Base-by-base conservation (phyloP, 768 basidiomycete species). In the Xerocomellus amylosporus region DNA sequence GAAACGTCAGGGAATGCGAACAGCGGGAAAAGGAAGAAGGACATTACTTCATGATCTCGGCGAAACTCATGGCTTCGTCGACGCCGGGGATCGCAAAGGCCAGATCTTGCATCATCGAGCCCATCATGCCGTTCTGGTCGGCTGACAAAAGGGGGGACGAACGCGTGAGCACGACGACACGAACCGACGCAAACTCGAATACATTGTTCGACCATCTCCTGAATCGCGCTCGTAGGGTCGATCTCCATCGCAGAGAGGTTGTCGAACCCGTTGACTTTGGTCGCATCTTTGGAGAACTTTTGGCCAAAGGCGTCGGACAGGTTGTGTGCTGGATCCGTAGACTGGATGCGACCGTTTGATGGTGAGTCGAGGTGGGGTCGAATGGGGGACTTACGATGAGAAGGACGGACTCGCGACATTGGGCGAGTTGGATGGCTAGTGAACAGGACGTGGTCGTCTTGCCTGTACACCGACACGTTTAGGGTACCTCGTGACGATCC, bases 161-260 rank as follows among this genome's bases (percentile, higher is more conserved):
- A 38, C 50, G 46, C 33, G 54, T 53, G 20, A 37, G 52, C 26
- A 45, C 38, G 13, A 52, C 20, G 28, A 33, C 31, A 20, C 2
- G 20, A 3, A 30, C 24, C n/a, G 22, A 30, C 20, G 26, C 6
- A 45, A 36, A 48, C 15, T 71, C 0, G 7, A 15, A 48, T 64
- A 97, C 95, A 95, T 67, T 90, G 87, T 64, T 99, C 97, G 34
- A 98, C 90, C 96, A 99, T 98, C 75, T 98, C 96, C 73, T 98
- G 96, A 59, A 99, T 90, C 26, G 93, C 87, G 64, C 93, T 93
- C 44, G 91, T 96, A 8, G 97, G 97, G 74, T 99, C 97, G 70
- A 99, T 99, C 74, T 99, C 97, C 97, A 99, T 99, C 4, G 97
- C 97, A 67, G 73, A 96, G 41, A 99, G 82, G 75, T 99, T 99